Evolutionary conservation across 164 flowering plant species (phyloP), one percentile per base, ranked within the genome.

Genomic region (Piper longum): DNA sequence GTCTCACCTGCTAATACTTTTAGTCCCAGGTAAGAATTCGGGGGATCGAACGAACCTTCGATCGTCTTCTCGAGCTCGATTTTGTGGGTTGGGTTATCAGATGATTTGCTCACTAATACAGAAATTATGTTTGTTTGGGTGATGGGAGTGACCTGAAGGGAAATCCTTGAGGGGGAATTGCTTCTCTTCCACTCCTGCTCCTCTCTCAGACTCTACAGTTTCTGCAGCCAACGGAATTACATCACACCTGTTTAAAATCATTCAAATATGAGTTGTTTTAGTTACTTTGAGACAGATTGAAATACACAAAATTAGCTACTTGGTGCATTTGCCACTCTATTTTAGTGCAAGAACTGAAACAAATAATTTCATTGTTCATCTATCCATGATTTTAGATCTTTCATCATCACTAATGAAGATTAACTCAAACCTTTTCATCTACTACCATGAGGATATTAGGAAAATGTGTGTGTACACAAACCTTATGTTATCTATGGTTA

Each of bases 151-250:
- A 92, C 76, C 41, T 80, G 91, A 63, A 92, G 57, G 3, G 88
- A 80, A 56, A 92, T 81, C 43, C 88, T 72, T 5, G 98, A 89
- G 3, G 93, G 93, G 98, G 77, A 92, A 92, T 72, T 89, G 93
- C 67, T 89, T 92, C 60, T 92, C 98, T 0, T 75, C 70, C 55
- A 75, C 43, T 5, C 98, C 98, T 4, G 69, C 80, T 58, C 96
- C 98, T 69, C 81, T 72, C 62, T 83, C 81, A 0, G 57, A 67
- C 82, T 87, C 72, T 3, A 86, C 80, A 19, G 69, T 70, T 56
- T 86, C 87, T 2, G 71, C 78, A 57, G 88, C 77, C 9, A 92
- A 80, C 4, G 78, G 80, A 56, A 79, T 51, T 7, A 92, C 77
- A 39, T 92, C 96, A 60, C 82, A 81, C 77, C 97, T 88, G 62